phyloP scores from a whole-genome alignment of 345 rosid genomes.

The Citrus australasica region DNA sequence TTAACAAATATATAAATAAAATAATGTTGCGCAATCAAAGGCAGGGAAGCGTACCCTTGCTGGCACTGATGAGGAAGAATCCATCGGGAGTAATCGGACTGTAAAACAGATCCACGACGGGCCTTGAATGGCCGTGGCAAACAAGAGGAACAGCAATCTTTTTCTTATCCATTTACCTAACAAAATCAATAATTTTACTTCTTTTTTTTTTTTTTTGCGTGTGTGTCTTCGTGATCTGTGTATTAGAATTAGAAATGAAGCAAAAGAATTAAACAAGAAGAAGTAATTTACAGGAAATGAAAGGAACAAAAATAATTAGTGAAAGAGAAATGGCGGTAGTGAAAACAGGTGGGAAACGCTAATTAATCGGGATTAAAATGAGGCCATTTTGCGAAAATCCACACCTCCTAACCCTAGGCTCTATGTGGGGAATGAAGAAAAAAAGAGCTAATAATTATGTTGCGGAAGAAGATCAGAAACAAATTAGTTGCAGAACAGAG shows the following conservation, averaged over 20 bases:
- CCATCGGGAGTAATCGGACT: conserved; percentile 86
- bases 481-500: conserved; percentile 4
- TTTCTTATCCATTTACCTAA: conserved; percentile 40
- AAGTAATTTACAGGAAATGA: background rate
- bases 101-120: conserved; percentile 73
- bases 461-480: background rate
- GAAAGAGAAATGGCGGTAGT: conserved; percentile 15
- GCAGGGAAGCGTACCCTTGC: conserved; percentile 48
- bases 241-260: background rate
- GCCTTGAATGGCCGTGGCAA: conserved; percentile 88
- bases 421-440: background rate
- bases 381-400: conserved; percentile 4
- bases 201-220: accelerated
- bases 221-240: background rate
- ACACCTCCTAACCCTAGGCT: conserved; percentile 25
- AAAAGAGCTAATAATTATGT: background rate
- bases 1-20: too few relatives aligned
- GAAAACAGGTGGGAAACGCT: conserved; percentile 18
- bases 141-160: conserved; percentile 65
- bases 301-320: background rate
- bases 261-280: background rate
- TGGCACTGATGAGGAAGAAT: conserved; percentile 77
- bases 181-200: background rate
- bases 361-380: background rate
- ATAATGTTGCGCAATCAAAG: background rate